Evolutionary conservation across 2,329 filamentous ascomycete genomes (phyloP).

Genomic region (Trichoderma breve): DNA sequence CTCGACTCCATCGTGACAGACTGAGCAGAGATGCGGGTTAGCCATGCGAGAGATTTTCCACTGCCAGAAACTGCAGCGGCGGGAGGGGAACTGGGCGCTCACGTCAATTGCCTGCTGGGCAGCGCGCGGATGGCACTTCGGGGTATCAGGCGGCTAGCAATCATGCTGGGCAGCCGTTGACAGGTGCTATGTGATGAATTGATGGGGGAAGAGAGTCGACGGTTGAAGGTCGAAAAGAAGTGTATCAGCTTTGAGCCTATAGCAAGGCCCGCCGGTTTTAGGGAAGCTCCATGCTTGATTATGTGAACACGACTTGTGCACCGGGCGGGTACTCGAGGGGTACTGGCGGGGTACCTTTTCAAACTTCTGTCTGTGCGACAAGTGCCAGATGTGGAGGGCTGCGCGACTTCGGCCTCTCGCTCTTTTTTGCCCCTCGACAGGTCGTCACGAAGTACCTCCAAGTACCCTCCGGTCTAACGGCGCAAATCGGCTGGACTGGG

Average conservation of each 20-base stretch:
- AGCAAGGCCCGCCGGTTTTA: slow-evolving; percentile 4
- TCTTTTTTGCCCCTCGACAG: slow-evolving; percentile 9
- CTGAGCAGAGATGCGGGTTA: slow-evolving; percentile 8
- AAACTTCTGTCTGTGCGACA: background rate
- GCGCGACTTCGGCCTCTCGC: background rate
- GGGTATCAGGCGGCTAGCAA: slow-evolving; percentile 60
- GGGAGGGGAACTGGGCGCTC: slow-evolving; percentile 28
- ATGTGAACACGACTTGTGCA: background rate
- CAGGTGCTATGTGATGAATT: slow-evolving; percentile 22
- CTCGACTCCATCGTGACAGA: slow-evolving; percentile 52
- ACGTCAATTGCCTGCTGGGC: slow-evolving; percentile 53
- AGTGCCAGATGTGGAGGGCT: background rate
- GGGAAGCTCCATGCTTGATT: slow-evolving; percentile 14
- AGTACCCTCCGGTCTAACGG: background rate
- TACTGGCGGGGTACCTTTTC: background rate
- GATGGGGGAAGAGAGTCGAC: background rate
- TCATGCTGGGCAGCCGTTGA: slow-evolving; percentile 46
- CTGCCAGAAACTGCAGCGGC: slow-evolving; percentile 19
- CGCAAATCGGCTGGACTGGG: slow-evolving; percentile 10
- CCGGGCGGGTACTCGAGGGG: background rate
- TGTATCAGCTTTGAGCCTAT: slow-evolving; percentile 11
- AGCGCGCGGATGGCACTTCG: slow-evolving; percentile 57
- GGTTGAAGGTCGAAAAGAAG: slow-evolving; percentile 14
- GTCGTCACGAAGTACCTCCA: background rate
- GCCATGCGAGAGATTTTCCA: slow-evolving; percentile 21